These are phyloP conservation scores for Monilinia vaccinii-corymbosi DNA, from an alignment of 2,329 filamentous ascomycete species.

Conservation along the genomic window DNA sequence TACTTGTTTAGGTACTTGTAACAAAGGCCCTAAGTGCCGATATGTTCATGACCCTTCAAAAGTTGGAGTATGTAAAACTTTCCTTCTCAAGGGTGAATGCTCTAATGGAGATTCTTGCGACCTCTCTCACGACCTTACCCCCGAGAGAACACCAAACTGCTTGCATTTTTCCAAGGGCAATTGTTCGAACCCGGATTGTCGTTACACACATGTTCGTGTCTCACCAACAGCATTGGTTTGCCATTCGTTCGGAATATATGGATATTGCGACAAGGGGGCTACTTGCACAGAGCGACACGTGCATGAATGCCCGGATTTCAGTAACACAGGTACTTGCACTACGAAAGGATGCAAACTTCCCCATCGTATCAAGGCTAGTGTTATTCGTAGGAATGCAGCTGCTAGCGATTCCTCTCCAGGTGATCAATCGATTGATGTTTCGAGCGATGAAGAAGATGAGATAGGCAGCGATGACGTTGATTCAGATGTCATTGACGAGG, in stretches of 20 bases:
- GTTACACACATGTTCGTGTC: constrained; percentile 76
- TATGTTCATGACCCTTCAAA: constrained; percentile 78
- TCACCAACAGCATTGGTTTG: constrained; percentile 73
- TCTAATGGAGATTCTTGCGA: constrained; percentile 71
- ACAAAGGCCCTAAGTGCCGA: constrained; percentile 69
- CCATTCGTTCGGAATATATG: constrained; percentile 71
- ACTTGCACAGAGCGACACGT: constrained; percentile 76
- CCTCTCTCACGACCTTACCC: constrained; percentile 76
- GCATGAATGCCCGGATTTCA: constrained; percentile 90
- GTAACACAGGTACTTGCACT: constrained; percentile 79
- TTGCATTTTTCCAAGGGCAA: constrained; percentile 83
- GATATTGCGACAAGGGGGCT: constrained; percentile 79
- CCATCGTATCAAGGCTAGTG: constrained; percentile 80
- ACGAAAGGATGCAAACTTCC: constrained; percentile 73
- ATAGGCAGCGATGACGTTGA: constrained; percentile 71
- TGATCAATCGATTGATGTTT: constrained; percentile 56
- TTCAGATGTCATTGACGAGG: constrained; percentile 60
- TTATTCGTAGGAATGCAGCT: constrained; percentile 55
- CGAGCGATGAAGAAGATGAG: constrained; percentile 61
- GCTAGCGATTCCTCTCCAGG: constrained; percentile 34
- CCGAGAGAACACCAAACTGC: constrained; percentile 80
- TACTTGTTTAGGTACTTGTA: constrained; percentile 64
- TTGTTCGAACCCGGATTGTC: constrained; percentile 79
- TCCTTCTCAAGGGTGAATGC: constrained; percentile 72
- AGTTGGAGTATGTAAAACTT: constrained; percentile 84